Conservation (phyloP, 2,329 filamentous ascomycete species). For the Mycosphaerella arachidis region DNA sequence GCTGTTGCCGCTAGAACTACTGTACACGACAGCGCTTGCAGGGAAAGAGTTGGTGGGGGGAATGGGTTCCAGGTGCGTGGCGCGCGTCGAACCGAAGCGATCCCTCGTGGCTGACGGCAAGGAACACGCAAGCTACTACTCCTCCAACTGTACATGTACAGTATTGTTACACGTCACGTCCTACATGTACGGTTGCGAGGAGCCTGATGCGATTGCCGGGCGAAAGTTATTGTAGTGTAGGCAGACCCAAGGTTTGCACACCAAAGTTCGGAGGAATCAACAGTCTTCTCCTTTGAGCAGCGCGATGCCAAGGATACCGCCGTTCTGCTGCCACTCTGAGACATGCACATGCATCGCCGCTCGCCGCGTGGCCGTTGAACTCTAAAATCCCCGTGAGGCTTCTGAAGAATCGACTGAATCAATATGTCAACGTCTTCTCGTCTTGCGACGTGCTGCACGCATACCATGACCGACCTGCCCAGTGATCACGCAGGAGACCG, state of each 20-base stretch:
- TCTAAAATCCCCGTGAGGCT: not conserved
- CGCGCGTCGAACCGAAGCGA: not conserved
- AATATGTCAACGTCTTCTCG: not conserved
- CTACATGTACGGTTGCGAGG: too few species aligned
- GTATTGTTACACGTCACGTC: too few species aligned
- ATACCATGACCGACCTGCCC: slow-evolving; percentile 3
- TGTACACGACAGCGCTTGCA: not conserved
- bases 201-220: too few species aligned
- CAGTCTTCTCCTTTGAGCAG: not conserved
- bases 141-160: too few species aligned
- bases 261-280: not conserved
- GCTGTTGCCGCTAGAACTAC: too few species aligned
- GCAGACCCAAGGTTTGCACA: not conserved
- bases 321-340: not conserved
- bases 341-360: not conserved
- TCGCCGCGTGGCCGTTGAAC: not conserved
- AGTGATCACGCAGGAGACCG: not conserved
- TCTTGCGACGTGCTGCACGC: not conserved
- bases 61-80: not conserved
- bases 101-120: not conserved
- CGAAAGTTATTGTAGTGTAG: too few species aligned
- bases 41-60: not conserved
- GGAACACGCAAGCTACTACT: not conserved
- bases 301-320: not conserved
- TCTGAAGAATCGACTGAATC: not conserved